A percentile compares a stretch with the other conserved stretches of the same genome.
Evolutionary conservation across 169 alveolate genomes (phyloP).

Genomic region (Toxoplasma gondii): DNA sequence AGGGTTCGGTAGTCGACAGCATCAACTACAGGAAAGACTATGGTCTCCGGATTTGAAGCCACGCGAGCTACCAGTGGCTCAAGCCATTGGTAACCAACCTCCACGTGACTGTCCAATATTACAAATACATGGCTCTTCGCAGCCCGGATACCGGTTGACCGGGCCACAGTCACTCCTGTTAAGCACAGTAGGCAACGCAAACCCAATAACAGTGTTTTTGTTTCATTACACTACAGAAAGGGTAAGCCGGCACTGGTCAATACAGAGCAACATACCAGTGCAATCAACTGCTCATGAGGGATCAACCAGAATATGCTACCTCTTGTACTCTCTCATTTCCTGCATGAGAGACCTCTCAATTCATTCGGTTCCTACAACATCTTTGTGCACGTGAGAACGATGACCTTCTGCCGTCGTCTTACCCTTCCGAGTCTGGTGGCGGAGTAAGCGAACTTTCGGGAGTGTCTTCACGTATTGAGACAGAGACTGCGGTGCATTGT

Average conservation of each 20-base stretch:
- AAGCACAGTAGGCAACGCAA: neutral
- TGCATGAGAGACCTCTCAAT: no score
- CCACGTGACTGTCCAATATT: constrained; percentile 73
- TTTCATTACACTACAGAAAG: no score
- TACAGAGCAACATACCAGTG: no score
- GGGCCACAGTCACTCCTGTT: constrained; percentile 42
- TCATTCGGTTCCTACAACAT: no score
- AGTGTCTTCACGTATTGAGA: neutral
- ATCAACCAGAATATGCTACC: no score
- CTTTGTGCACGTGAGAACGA: no score
- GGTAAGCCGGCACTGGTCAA: no score
- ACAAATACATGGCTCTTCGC: constrained; percentile 71
- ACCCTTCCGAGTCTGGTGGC: neutral
- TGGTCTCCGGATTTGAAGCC: constrained; percentile 62
- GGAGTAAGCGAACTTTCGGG: neutral
- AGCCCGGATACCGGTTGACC: constrained; percentile 64
- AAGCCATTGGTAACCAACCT: constrained; percentile 70
- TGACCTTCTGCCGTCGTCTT: neutral
- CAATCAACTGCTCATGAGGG: no score
- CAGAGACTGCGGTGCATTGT: neutral
- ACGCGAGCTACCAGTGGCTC: constrained; percentile 72
- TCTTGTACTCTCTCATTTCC: no score
- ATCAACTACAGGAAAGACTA: constrained; percentile 62
- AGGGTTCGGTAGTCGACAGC: neutral
- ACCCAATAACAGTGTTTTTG: neutral